Percentiles rank a stretch among this genome's conserved stretches.
Evolutionary conservation across 306 rosid genomes (phyloP).

Genomic region (Dalbergia oliveri): DNA sequence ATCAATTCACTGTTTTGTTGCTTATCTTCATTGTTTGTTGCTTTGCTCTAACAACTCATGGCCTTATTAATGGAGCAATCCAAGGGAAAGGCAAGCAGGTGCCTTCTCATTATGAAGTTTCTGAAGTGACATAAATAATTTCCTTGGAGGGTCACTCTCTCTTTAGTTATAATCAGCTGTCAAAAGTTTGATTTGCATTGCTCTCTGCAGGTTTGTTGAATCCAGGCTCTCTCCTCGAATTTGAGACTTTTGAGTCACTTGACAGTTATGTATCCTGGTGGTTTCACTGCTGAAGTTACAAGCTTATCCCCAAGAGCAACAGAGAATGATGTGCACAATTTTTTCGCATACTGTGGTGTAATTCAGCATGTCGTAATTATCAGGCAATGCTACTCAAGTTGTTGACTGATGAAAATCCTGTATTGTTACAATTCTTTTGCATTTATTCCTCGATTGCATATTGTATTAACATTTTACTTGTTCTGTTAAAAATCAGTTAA

Average conservation of each 20-base stretch:
- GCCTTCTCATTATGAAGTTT: conserved; percentile 33
- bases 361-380: conserved; percentile 79
- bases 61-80: conserved; percentile 41
- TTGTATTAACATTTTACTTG: conserved; percentile 18
- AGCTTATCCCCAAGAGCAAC: conserved; percentile 79
- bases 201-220: conserved; percentile 55
- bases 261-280: conserved; percentile 65
- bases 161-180: no score
- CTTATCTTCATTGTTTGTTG: conserved; percentile 54
- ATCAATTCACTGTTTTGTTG: conserved; percentile 38
- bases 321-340: conserved; percentile 72
- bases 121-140: not conserved
- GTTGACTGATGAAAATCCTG: conserved; percentile 41
- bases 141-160: conserved; percentile 22
- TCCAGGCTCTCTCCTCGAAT: no score
- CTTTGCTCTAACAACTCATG: conserved; percentile 27
- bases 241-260: conserved; percentile 40
- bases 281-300: conserved; percentile 82
- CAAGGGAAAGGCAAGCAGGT: conserved; percentile 20
- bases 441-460: not conserved
- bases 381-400: conserved; percentile 58
- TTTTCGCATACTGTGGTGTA: conserved; percentile 79
- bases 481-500: not conserved
- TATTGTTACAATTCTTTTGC: not conserved
- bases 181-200: conserved; percentile 42